Evolutionary conservation across 768 basidiomycete genomes (phyloP).

Genomic region (Boletus speciosus): DNA sequence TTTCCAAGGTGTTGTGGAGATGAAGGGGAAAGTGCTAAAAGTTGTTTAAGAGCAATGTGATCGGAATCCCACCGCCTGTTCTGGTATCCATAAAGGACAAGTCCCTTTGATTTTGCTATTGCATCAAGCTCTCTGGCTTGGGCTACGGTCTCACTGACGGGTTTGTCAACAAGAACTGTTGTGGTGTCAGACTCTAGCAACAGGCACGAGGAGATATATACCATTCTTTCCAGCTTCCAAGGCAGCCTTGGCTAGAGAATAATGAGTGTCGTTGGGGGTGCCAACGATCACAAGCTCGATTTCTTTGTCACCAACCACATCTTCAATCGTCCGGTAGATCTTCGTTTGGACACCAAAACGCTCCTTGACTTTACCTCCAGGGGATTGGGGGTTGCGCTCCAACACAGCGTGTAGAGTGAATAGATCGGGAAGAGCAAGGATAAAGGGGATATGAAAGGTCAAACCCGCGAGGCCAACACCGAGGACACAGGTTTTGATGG

Average conservation of each 20-base stretch:
- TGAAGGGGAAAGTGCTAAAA: slow-evolving; percentile 52
- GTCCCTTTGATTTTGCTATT: slow-evolving; percentile 55
- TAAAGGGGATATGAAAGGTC: slow-evolving; percentile 79
- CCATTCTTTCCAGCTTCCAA: slow-evolving; percentile 73
- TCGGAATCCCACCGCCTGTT: slow-evolving; percentile 80
- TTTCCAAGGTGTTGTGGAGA: slow-evolving; percentile 55
- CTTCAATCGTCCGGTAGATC: slow-evolving; percentile 58
- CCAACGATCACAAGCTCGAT: slow-evolving; percentile 67
- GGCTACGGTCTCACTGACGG: slow-evolving; percentile 56
- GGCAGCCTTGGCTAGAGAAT: slow-evolving; percentile 58
- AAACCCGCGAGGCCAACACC: slow-evolving; percentile 75
- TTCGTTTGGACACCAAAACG: slow-evolving; percentile 57
- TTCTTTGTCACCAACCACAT: slow-evolving; percentile 57
- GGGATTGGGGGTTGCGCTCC: slow-evolving; percentile 60
- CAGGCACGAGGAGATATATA: slow-evolving; percentile 26
- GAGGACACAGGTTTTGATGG: slow-evolving; percentile 68
- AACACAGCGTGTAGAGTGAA: slow-evolving; percentile 75
- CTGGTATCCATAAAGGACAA: slow-evolving; percentile 69
- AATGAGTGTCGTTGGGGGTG: slow-evolving; percentile 76
- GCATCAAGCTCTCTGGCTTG: slow-evolving; percentile 59
- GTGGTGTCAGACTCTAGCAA: background rate
- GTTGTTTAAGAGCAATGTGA: slow-evolving; percentile 59
- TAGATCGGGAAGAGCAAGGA: slow-evolving; percentile 64
- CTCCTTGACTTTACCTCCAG: slow-evolving; percentile 62
- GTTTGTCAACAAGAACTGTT: slow-evolving; percentile 77